These are phyloP conservation scores for Lyophyllum atratum DNA, from an alignment of 768 basidiomycete genomes.

Conservation along the genomic window DNA sequence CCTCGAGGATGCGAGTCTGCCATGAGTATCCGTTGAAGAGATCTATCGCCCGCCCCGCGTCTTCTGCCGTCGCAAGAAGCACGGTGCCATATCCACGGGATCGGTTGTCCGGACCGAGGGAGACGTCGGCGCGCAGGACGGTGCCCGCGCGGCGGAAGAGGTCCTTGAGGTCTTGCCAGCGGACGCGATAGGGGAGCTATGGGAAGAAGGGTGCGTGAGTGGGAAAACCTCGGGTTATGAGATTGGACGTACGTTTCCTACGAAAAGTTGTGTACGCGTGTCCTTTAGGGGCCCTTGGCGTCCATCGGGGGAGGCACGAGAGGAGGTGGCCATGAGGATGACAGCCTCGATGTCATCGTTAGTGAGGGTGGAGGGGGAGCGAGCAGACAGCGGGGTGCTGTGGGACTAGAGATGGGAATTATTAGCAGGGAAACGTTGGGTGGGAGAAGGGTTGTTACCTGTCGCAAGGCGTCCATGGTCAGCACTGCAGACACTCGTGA, in stretches of 20 bases:
- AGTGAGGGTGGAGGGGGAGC: conserved; percentile 41
- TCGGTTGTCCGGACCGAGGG: conserved; percentile 85
- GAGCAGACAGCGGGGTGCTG: conserved; percentile 8
- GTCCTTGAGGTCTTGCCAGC: conserved; percentile 99
- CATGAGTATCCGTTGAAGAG: conserved; percentile 98
- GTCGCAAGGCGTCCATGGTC: conserved; percentile 22
- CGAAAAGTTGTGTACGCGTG: conserved; percentile 93
- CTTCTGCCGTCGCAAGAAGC: conserved; percentile 90
- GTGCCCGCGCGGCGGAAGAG: conserved; percentile 95
- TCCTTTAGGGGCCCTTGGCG: conserved; percentile 60
- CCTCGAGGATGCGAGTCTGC: conserved; percentile 92
- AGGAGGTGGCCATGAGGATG: conserved; percentile 87
- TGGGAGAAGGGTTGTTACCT: conserved; percentile 8
- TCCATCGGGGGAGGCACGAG: conserved; percentile 52
- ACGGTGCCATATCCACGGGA: conserved; percentile 95
- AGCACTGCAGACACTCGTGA: no score
- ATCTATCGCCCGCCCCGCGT: conserved; percentile 92
- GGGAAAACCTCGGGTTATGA: conserved; percentile 1
- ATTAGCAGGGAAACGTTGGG: not conserved
- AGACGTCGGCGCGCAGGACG: conserved; percentile 76
- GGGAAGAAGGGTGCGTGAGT: conserved; percentile 8
- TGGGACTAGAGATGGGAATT: conserved; percentile 8
- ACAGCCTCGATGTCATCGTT: conserved; percentile 91
- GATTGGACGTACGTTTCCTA: conserved; percentile 80
- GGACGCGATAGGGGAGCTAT: conserved; percentile 92